These are phyloP conservation scores for Botrytis porri DNA, from an alignment of 2,329 filamentous ascomycete genomes.

Conservation along the genomic window DNA sequence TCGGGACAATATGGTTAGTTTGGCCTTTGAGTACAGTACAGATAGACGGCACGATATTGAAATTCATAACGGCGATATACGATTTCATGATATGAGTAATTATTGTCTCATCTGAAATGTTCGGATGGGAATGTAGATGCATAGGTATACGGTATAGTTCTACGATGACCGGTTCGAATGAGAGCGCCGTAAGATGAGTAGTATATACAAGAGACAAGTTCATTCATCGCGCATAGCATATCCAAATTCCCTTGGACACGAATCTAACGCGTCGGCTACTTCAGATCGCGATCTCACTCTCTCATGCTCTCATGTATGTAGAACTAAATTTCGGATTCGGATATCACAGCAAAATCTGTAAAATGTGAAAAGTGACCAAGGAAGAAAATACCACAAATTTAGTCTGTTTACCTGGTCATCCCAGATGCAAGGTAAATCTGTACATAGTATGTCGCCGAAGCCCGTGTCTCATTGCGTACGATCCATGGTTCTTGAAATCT, in stretches of 20 bases:
- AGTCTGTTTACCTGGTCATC: not conserved
- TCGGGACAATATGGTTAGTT: not conserved
- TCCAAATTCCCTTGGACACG: not conserved
- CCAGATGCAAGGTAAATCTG: conserved; percentile 7
- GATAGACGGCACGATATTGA: not conserved
- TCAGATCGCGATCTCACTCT: not conserved
- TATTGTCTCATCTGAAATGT: not conserved
- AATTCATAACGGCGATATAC: not conserved
- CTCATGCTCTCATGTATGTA: no score
- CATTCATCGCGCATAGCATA: not conserved
- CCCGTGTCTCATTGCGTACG: not conserved
- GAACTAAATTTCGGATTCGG: not conserved
- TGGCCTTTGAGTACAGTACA: not conserved
- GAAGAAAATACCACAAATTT: not conserved
- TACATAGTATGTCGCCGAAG: conserved; percentile 9
- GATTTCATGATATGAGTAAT: not conserved
- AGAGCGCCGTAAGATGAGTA: not conserved
- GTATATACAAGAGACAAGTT: not conserved
- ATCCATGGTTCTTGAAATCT: not conserved
- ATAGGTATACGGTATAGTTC: not conserved
- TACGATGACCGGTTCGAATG: not conserved
- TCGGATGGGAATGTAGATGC: not conserved
- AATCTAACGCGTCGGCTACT: not conserved
- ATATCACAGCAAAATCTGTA: not conserved
- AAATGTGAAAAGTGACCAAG: not conserved